A percentile compares a stretch with the other conserved stretches of the same genome.
Evolutionary conservation across 805 yeast genomes (phyloP).

Genomic region (Nakazawaea sp.): DNA sequence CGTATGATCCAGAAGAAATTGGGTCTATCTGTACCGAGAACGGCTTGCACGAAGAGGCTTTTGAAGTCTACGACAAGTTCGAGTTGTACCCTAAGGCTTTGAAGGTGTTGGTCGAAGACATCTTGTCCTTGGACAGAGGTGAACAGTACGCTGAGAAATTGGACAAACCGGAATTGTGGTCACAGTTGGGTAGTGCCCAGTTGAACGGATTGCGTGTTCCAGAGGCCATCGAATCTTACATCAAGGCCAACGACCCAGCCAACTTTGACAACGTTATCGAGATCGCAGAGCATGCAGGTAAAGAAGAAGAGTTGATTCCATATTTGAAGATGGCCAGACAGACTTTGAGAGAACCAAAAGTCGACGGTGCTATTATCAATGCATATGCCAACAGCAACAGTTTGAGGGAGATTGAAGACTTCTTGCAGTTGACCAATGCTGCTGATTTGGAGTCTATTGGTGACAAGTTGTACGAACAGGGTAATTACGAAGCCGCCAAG

Average conservation of each 20-base stretch:
- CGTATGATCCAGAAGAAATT: slow-evolving; percentile 89
- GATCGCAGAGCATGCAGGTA: slow-evolving; percentile 92
- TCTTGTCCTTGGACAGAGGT: slow-evolving; percentile 93
- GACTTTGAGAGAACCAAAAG: slow-evolving; percentile 80
- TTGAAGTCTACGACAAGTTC: slow-evolving; percentile 82
- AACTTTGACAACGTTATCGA: slow-evolving; percentile 91
- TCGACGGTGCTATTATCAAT: slow-evolving; percentile 88
- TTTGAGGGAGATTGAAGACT: slow-evolving; percentile 73
- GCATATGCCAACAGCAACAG: slow-evolving; percentile 77
- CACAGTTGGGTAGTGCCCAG: slow-evolving; percentile 93
- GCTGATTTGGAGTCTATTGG: slow-evolving; percentile 92
- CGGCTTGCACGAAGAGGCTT: slow-evolving; percentile 88
- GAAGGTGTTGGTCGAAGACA: slow-evolving; percentile 85
- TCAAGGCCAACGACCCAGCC: slow-evolving; percentile 85
- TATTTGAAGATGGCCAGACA: slow-evolving; percentile 89
- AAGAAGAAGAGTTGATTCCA: slow-evolving; percentile 85
- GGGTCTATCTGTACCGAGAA: slow-evolving; percentile 89
- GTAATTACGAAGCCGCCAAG: slow-evolving; percentile 90
- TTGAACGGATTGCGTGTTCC: slow-evolving; percentile 86
- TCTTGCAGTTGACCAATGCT: slow-evolving; percentile 81
- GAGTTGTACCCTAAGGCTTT: slow-evolving; percentile 74
- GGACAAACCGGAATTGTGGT: slow-evolving; percentile 85
- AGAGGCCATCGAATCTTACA: slow-evolving; percentile 88
- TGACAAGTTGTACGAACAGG: slow-evolving; percentile 75
- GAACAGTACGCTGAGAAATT: slow-evolving; percentile 87